Base-by-base conservation (phyloP, 805 yeast species). In the Maudiozyma bulderi region DNA sequence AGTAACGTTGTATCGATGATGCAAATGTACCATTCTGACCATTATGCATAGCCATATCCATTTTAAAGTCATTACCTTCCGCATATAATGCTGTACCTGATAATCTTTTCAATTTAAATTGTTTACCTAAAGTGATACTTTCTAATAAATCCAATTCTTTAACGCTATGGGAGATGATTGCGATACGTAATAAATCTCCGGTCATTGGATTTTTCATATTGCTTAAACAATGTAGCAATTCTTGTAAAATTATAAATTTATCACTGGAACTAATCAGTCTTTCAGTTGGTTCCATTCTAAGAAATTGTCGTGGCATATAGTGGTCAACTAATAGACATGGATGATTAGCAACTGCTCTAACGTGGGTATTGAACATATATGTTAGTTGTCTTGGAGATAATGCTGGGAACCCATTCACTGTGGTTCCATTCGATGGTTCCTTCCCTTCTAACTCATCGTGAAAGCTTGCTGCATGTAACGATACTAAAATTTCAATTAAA, bases 121-220 rank as follows among this genome's bases (percentile, higher is more conserved):
- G 70, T 57, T 86, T 80, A 2, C 96, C 96, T n/a, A 84, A 70
- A 11, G 88, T 59, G 43, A 84, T 72, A 0, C 90, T 85, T 63
- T 89, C 97, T 6, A 89, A 72, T 43, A 89, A 67, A 59, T 89
- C 95, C 52, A 85, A 62, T 58, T 85, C 93, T 58, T 83, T 81
- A 26, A 82, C 73, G 56, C 73, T 76, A 37, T 76, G 74, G 0
- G 88, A 83, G 3, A 81, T 75, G 9, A 85, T 70, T 5, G 73
- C 60, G 42, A 62, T 50, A 49, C 56, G 52, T 40, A 62, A 44
- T 41, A 48, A 49, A 28, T 50, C 47, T 6, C 29, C 45, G 14
- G 45, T 51, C 13, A 51, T 49, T 8, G 43, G 33, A n/a, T 53
- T 45, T 42, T 50, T 52, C 30, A 57, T 49, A 50, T 43, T 31